Percentiles rank a stretch among this genome's conserved stretches.
Conservation (phyloP, 805 yeast species). For the Blastobotrys robertii region DNA sequence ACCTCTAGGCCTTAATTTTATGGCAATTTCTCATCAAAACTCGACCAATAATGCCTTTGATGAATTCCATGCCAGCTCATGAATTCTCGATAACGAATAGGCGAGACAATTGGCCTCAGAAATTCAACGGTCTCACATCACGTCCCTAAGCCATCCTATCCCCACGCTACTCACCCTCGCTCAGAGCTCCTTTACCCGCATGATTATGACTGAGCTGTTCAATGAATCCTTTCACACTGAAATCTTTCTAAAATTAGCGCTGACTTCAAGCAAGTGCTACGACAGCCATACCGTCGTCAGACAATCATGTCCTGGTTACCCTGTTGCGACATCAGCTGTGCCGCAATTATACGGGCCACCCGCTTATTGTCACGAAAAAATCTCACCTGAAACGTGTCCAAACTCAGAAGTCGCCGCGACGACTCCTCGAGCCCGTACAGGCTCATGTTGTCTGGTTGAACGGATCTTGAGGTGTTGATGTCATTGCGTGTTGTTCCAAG, state of each 20-base stretch:
- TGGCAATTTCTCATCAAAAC: background rate
- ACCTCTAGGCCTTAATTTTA: conserved; percentile 1
- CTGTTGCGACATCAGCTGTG: no score
- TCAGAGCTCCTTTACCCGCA: conserved; percentile 21
- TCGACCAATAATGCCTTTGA: no score
- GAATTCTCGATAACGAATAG: no score
- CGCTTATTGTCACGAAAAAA: no score
- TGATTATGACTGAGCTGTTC: conserved; percentile 70
- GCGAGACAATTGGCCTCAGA: no score
- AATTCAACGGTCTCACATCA: no score
- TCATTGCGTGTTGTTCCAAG: background rate
- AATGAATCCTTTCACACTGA: conserved; percentile 69
- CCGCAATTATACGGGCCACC: no score
- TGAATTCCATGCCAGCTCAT: background rate
- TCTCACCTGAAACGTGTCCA: conserved; percentile 23
- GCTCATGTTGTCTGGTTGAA: conserved; percentile 15
- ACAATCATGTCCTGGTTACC: no score
- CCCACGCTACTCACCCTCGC: conserved; percentile 12
- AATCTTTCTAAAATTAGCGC: conserved; percentile 16
- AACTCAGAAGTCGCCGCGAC: conserved; percentile 23
- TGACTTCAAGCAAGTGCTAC: no score
- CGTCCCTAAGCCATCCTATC: no score
- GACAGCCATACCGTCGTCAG: no score
- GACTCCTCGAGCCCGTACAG: conserved; percentile 26
- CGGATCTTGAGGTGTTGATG: background rate